A percentile compares a stretch with the other conserved stretches of the same genome.
Conservation (phyloP, 208 protist species). For the Tritrichomonas foetus region DNA sequence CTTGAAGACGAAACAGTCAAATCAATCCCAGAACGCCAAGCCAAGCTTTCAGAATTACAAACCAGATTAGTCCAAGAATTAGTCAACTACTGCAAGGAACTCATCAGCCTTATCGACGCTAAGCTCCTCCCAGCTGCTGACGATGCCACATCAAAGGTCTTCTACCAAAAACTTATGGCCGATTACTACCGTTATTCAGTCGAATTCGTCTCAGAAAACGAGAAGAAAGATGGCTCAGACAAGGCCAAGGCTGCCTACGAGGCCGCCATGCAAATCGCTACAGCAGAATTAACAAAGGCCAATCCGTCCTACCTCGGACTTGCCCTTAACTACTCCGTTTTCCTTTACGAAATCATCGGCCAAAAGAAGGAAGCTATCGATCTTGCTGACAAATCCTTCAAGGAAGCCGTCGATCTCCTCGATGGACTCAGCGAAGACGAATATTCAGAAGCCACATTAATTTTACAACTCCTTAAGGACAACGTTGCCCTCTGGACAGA, state of each 20-base stretch:
- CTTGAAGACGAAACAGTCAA: neutral
- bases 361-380: conserved; percentile 55
- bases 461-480: conserved; percentile 70
- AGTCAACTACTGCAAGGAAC: neutral
- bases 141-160: neutral
- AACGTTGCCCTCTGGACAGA: no score
- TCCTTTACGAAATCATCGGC: no score
- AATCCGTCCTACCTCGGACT: neutral
- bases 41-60: neutral
- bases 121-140: neutral
- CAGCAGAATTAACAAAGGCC: neutral
- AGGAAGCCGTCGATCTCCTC: no score
- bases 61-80: neutral
- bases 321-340: no score
- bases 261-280: neutral
- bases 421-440: no score
- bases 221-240: neutral
- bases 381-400: conserved; percentile 52
- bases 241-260: neutral
- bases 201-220: neutral
- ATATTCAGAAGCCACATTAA: conserved; percentile 69
- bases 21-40: neutral
- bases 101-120: neutral
- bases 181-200: conserved; percentile 7
- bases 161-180: neutral